These are phyloP conservation scores for Phytophthora chlamydospora DNA, from an alignment of 352 stramenopile genomes.

Conservation along the genomic window DNA sequence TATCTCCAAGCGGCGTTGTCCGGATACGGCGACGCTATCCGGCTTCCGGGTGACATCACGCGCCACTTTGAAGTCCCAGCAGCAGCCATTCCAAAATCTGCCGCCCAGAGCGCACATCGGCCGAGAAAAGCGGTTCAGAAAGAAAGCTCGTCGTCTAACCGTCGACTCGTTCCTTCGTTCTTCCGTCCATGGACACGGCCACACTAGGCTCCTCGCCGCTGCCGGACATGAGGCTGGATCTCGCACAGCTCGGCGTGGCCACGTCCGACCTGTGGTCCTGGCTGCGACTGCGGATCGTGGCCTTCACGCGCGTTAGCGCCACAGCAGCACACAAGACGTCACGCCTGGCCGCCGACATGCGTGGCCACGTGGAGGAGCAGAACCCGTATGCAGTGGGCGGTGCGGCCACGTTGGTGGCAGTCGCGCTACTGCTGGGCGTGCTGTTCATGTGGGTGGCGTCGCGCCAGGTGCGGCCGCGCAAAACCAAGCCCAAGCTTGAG, in stretches of 20 bases:
- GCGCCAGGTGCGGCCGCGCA: constrained; percentile 72
- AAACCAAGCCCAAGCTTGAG: constrained; percentile 34
- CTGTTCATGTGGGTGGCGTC: constrained; percentile 87
- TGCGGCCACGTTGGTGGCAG: constrained; percentile 49
- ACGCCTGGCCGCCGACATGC: constrained; percentile 18
- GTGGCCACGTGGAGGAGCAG: constrained; percentile 33
- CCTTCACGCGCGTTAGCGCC: constrained; percentile 21
- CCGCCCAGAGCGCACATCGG: neutral
- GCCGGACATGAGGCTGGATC: constrained; percentile 16
- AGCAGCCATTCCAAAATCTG: constrained; percentile 21
- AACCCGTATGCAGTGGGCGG: constrained; percentile 56
- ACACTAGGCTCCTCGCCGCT: constrained; percentile 3
- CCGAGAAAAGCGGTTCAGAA: neutral
- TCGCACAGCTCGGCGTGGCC: constrained; percentile 9
- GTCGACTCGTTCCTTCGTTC: neutral
- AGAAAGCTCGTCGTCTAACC: neutral
- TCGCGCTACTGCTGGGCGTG: constrained; percentile 48
- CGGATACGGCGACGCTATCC: too few relatives aligned
- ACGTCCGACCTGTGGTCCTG: constrained; percentile 26
- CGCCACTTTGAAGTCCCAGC: neutral
- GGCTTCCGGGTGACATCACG: too few relatives aligned
- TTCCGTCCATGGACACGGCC: neutral
- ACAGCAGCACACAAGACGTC: constrained; percentile 30
- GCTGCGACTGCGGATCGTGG: constrained; percentile 13
- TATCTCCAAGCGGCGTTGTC: too few relatives aligned